phyloP scores from a whole-genome alignment of 2,329 filamentous ascomycete genomes.

The Neopestalotiopsis sp. region DNA sequence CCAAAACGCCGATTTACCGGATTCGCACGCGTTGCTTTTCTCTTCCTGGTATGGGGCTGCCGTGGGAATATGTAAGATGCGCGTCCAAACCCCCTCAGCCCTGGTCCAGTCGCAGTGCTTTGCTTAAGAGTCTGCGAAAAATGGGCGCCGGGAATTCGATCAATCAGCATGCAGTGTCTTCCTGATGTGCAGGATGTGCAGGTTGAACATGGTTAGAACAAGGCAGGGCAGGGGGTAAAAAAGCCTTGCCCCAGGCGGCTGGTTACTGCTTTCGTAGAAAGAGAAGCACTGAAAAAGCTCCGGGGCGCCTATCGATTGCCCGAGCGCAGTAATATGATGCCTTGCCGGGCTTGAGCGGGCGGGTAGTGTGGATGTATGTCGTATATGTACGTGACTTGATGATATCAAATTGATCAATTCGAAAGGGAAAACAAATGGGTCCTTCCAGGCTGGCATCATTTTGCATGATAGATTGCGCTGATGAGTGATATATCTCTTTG shows the following conservation, averaged over 20 bases:
- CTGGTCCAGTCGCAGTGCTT: background rate
- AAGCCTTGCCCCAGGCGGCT: background rate
- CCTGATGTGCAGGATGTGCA: background rate
- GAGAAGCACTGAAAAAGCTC: background rate
- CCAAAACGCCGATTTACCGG: background rate
- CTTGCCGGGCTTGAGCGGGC: background rate
- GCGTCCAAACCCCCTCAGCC: background rate
- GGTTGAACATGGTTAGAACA: background rate
- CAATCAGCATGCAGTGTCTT: conserved; percentile 1
- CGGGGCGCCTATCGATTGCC: background rate
- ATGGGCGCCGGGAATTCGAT: background rate
- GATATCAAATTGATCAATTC: background rate
- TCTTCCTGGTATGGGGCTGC: background rate
- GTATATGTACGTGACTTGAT: background rate
- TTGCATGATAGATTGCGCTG: background rate
- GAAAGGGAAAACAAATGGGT: too few species aligned
- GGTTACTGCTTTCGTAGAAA: conserved; percentile 1
- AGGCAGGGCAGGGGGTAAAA: background rate
- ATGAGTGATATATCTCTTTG: background rate
- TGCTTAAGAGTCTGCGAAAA: background rate
- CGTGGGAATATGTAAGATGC: background rate
- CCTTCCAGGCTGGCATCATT: background rate
- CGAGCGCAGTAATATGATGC: background rate
- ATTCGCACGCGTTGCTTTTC: background rate
- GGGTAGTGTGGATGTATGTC: background rate